phyloP scores from a whole-genome alignment of 139 green algal species.

The Chlamydomonas sp. region DNA sequence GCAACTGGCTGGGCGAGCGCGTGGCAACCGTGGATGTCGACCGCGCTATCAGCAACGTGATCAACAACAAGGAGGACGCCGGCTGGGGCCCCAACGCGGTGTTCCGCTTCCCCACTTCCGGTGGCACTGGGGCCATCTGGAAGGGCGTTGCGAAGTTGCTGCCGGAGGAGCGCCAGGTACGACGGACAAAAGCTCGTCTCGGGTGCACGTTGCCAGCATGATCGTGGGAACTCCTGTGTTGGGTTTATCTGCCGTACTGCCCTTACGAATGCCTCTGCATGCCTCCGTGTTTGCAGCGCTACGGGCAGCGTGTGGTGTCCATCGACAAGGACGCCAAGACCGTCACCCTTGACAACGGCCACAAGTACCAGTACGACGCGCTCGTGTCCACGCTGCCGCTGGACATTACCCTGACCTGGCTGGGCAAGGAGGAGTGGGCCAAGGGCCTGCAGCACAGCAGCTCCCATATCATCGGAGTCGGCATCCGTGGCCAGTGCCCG shows the following conservation, averaged over 20 bases:
- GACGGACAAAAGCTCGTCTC: no score
- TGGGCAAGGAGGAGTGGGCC: slow-evolving; percentile 75
- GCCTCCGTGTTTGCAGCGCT: slow-evolving; percentile 51
- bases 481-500: slow-evolving; percentile 71
- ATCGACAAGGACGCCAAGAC: slow-evolving; percentile 83
- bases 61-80: slow-evolving; percentile 88
- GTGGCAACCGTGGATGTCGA: slow-evolving; percentile 90
- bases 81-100: slow-evolving; percentile 93
- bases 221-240: no score
- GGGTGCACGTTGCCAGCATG: no score
- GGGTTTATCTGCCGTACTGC: no score
- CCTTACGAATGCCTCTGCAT: neutral
- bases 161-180: slow-evolving; percentile 76
- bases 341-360: slow-evolving; percentile 55
- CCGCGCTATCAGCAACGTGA: slow-evolving; percentile 88
- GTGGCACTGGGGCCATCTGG: slow-evolving; percentile 93
- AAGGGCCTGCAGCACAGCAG: slow-evolving; percentile 80
- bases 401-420: slow-evolving; percentile 78
- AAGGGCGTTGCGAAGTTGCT: slow-evolving; percentile 86
- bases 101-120: slow-evolving; percentile 88
- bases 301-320: slow-evolving; percentile 60
- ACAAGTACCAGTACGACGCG: slow-evolving; percentile 61
- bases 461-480: slow-evolving; percentile 88
- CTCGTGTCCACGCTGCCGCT: slow-evolving; percentile 88
- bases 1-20: slow-evolving; percentile 93